Evolutionary conservation across 2,329 filamentous ascomycete genomes (phyloP).

Genomic region (Colletotrichum sp.): DNA sequence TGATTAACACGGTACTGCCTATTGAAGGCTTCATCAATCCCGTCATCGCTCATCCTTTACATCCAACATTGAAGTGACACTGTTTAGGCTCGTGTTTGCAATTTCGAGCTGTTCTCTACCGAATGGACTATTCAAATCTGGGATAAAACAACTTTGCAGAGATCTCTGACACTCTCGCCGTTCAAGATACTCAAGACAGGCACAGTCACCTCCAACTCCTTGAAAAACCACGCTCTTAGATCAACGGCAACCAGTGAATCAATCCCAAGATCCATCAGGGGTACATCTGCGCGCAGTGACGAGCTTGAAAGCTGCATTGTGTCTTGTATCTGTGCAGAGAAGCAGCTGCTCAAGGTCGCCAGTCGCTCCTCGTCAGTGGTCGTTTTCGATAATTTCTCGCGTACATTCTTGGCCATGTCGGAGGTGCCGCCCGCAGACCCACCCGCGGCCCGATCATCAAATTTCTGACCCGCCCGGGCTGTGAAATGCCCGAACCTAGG

Average conservation of each 20-base stretch:
- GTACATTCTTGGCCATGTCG: not conserved
- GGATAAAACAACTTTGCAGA: not conserved
- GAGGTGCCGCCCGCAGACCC: not conserved
- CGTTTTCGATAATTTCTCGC: not conserved
- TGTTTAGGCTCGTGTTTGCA: not conserved
- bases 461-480: not conserved
- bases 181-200: slow-evolving; percentile 50
- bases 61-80: not conserved
- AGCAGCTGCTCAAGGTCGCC: not conserved
- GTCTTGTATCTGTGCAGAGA: not conserved
- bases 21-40: not conserved
- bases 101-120: not conserved
- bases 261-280: slow-evolving; percentile 24
- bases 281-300: not conserved
- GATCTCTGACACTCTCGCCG: slow-evolving; percentile 26
- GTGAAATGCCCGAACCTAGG: not conserved
- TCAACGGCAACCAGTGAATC: slow-evolving; percentile 32
- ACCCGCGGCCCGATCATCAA: not conserved
- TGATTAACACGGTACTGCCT: not conserved
- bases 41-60: not conserved
- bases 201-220: slow-evolving; percentile 46
- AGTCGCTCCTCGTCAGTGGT: not conserved
- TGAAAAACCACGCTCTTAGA: slow-evolving; percentile 52
- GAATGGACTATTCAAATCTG: not conserved
- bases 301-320: not conserved